Conservation (phyloP, 1,139 yeast genomes). For the Scheffersomyces illinoinensis region DNA sequence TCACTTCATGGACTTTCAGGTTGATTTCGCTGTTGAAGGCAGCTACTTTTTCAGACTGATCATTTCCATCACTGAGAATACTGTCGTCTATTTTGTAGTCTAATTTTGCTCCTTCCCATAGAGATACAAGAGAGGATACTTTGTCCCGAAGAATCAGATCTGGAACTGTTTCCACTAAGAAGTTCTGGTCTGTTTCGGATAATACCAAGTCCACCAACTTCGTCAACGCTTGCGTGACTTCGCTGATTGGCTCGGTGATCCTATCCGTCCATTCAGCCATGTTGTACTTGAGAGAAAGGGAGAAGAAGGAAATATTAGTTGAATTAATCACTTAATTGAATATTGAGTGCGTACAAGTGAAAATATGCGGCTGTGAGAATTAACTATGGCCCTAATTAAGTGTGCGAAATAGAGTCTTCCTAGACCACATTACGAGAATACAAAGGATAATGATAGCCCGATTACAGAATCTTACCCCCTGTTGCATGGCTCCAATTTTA, state of each 20-base stretch:
- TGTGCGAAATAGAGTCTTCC: background rate
- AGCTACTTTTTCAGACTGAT: slow-evolving; percentile 9
- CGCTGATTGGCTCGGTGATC: background rate
- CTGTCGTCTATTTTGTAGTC: slow-evolving; percentile 7
- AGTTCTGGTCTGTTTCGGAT: background rate
- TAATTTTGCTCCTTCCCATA: background rate
- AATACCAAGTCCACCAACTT: background rate
- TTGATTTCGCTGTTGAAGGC: slow-evolving; percentile 20
- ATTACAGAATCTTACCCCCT: background rate
- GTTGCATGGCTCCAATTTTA: background rate
- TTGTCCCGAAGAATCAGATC: background rate
- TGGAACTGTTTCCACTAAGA: background rate
- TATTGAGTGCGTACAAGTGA: background rate
- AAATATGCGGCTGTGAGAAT: background rate
- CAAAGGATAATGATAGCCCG: background rate
- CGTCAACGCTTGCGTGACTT: background rate
- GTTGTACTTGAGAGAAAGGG: background rate
- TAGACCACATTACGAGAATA: background rate
- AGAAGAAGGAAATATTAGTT: background rate
- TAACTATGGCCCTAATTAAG: background rate
- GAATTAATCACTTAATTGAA: background rate
- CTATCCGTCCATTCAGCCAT: background rate
- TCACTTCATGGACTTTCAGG: slow-evolving; percentile 16
- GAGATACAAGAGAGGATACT: background rate
- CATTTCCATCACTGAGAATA: slow-evolving; percentile 3